Conservation (phyloP, 2,329 filamentous ascomycete genomes). For the Chrysoporthe puriensis region DNA sequence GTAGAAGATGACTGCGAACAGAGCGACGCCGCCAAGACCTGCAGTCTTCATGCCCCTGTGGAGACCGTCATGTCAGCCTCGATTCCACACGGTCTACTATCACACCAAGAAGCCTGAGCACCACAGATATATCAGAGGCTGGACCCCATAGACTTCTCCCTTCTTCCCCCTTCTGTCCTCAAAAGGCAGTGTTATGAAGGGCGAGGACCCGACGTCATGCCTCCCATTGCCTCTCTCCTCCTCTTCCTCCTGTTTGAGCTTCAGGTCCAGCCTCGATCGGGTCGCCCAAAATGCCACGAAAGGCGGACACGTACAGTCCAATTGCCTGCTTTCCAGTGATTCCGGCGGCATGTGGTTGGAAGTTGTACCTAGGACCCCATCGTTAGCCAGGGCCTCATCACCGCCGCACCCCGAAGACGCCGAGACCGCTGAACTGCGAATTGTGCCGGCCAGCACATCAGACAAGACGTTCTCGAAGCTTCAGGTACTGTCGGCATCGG, state of each 20-base stretch:
- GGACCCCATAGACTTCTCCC: neutral
- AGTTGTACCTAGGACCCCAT: constrained; percentile 55
- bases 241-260: neutral
- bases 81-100: constrained; percentile 13
- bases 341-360: constrained; percentile 59
- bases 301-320: constrained; percentile 52
- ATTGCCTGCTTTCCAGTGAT: constrained; percentile 52
- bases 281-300: no score
- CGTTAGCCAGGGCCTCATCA: constrained; percentile 36
- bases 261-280: neutral
- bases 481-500: constrained; percentile 10
- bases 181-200: neutral
- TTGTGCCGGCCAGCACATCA: neutral
- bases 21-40: constrained; percentile 61
- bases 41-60: constrained; percentile 55
- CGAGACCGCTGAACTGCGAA: neutral
- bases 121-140: neutral
- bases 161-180: neutral
- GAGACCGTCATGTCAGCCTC: constrained; percentile 18
- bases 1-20: constrained; percentile 62
- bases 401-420: neutral
- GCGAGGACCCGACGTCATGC: neutral
- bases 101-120: neutral
- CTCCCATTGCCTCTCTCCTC: neutral
- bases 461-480: neutral